Evolutionary conservation across 805 yeast genomes (phyloP).

Genomic region (Tanozyma kutaoensis): DNA sequence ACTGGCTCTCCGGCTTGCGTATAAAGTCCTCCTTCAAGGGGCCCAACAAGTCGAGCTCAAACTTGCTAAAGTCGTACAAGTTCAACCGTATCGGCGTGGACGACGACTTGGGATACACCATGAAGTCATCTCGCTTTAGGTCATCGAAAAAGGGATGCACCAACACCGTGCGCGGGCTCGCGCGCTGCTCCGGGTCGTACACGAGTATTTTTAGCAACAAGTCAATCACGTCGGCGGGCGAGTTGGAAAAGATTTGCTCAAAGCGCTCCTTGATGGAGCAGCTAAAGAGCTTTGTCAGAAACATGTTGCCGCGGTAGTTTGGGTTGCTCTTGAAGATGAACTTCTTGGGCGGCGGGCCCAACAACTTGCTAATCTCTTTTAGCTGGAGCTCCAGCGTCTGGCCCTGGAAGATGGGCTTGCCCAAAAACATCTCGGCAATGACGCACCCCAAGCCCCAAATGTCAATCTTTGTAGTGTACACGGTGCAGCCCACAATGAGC

Average conservation of each 20-base stretch:
- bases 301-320: constrained; percentile 62
- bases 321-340: constrained; percentile 68
- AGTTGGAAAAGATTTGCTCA: constrained; percentile 40
- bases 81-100: constrained; percentile 24
- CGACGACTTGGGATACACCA: constrained; percentile 42
- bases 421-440: constrained; percentile 84
- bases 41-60: constrained; percentile 43
- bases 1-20: no score
- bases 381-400: constrained; percentile 79
- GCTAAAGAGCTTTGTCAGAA: constrained; percentile 47
- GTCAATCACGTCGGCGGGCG: constrained; percentile 80
- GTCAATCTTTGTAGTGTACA: constrained; percentile 84
- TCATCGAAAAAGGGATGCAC: constrained; percentile 87
- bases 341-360: constrained; percentile 73
- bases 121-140: constrained; percentile 44
- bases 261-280: constrained; percentile 38
- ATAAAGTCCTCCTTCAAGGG: constrained; percentile 20
- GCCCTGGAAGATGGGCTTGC: constrained; percentile 93
- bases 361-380: constrained; percentile 75
- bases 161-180: constrained; percentile 69
- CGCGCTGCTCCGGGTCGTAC: constrained; percentile 79
- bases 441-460: constrained; percentile 98
- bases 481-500: constrained; percentile 78
- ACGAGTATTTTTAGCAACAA: constrained; percentile 69
- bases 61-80: constrained; percentile 60